Conservation (phyloP, 768 basidiomycete species). For the Lactarius pseudohatsudake region DNA sequence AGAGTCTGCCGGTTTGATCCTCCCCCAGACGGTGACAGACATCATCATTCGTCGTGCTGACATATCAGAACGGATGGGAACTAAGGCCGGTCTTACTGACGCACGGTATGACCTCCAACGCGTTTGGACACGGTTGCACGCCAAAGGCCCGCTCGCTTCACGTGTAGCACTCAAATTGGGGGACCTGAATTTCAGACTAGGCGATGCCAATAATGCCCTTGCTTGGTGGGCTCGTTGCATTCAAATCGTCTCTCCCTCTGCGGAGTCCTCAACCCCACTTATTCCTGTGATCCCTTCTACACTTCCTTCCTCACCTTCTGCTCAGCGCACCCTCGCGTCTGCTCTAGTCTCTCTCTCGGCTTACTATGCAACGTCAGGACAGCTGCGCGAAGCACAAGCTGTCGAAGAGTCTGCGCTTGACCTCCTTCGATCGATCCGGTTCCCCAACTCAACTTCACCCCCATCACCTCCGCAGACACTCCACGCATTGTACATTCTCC, state of each 20-base stretch:
- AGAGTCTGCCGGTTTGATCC: slow-evolving; percentile 41
- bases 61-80: slow-evolving; percentile 62
- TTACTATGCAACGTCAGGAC: slow-evolving; percentile 59
- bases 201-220: slow-evolving; percentile 52
- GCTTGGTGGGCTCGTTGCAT: slow-evolving; percentile 69
- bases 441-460: slow-evolving; percentile 44
- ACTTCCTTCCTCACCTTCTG: slow-evolving; percentile 55
- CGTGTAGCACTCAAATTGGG: slow-evolving; percentile 66
- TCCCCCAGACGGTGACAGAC: slow-evolving; percentile 51
- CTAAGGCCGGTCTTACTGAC: slow-evolving; percentile 47
- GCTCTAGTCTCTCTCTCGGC: slow-evolving; percentile 71
- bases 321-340: slow-evolving; percentile 61
- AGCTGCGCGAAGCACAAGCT: slow-evolving; percentile 52
- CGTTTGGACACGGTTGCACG: slow-evolving; percentile 51
- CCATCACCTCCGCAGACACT: slow-evolving; percentile 58
- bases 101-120: slow-evolving; percentile 58
- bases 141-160: slow-evolving; percentile 45
- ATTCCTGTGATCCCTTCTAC: slow-evolving; percentile 38
- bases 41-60: slow-evolving; percentile 56
- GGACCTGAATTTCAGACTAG: slow-evolving; percentile 58
- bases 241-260: slow-evolving; percentile 40
- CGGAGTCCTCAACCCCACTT: slow-evolving; percentile 30
- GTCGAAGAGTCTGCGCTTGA: slow-evolving; percentile 56
- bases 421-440: slow-evolving; percentile 54
- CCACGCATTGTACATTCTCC: slow-evolving; percentile 64